Percentiles rank a stretch among this genome's conserved stretches.
These are phyloP conservation scores for Polytrichum commune DNA, from an alignment of 225 moss, liverwort and hornwort species.

Conservation along the genomic window DNA sequence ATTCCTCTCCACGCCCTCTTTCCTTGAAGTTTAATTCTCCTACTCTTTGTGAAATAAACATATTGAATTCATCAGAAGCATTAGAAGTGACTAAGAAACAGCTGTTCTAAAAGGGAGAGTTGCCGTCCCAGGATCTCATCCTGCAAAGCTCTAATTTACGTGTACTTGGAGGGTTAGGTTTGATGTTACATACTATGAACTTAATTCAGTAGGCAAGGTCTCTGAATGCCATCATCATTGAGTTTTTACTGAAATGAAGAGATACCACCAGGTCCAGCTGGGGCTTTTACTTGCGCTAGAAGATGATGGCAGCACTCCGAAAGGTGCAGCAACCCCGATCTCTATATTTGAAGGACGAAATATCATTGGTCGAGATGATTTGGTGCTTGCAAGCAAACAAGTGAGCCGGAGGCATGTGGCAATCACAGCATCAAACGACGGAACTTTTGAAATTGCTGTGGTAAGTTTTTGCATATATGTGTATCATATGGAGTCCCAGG, in stretches of 20 bases:
- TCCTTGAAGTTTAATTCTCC: too few species aligned
- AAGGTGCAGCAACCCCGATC: slow-evolving; percentile 29
- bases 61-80: too few species aligned
- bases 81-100: too few species aligned
- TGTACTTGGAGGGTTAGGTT: neutral
- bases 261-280: slow-evolving; percentile 30
- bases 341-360: slow-evolving; percentile 56
- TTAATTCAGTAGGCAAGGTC: neutral
- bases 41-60: too few species aligned
- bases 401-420: slow-evolving; percentile 81
- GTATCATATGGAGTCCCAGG: too few species aligned
- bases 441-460: slow-evolving; percentile 58
- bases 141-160: neutral
- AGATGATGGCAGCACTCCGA: slow-evolving; percentile 37
- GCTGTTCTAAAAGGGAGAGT: neutral
- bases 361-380: slow-evolving; percentile 65
- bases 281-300: slow-evolving; percentile 38
- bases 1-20: too few species aligned
- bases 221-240: neutral
- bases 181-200: neutral
- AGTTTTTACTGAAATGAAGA: neutral
- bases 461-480: slow-evolving; percentile 24
- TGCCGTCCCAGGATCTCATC: neutral
- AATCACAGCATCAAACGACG: slow-evolving; percentile 41
- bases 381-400: slow-evolving; percentile 63